Percentiles rank a stretch among this genome's conserved stretches.
These are phyloP conservation scores for Neurospora tetraspora DNA, from an alignment of 495 filamentous ascomycete species.

Conservation along the genomic window DNA sequence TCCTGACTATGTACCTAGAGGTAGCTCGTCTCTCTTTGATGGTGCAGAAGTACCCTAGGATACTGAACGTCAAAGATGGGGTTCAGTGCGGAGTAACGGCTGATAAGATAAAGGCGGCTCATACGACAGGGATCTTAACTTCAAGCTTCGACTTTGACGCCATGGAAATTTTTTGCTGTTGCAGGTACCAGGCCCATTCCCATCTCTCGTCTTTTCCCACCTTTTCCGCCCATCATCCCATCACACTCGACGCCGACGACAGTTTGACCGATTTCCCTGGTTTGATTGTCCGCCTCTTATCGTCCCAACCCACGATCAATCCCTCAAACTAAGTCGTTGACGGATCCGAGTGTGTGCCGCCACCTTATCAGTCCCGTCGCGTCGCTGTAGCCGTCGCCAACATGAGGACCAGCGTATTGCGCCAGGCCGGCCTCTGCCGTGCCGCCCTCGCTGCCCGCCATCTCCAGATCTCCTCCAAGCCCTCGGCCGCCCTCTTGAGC, in stretches of 20 bases:
- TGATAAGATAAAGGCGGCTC: not conserved
- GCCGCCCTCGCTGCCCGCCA: conserved; percentile 14
- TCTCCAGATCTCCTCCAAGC: conserved; percentile 17
- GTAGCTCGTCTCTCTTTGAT: not conserved
- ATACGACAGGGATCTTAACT: not conserved
- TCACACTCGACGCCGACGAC: not conserved
- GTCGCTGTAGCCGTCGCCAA: conserved; percentile 7
- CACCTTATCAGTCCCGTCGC: not conserved
- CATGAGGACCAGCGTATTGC: conserved; percentile 22
- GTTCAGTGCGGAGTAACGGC: not conserved
- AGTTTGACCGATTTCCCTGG: not conserved
- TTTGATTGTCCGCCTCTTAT: not conserved
- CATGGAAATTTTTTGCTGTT: conserved; percentile 1
- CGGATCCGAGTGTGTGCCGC: not conserved
- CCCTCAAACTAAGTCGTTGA: not conserved
- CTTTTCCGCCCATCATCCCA: not conserved
- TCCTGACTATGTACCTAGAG: not conserved
- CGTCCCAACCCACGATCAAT: not conserved
- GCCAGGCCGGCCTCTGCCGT: conserved; percentile 19
- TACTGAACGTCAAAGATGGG: not conserved
- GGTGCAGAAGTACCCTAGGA: not conserved
- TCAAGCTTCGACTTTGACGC: not conserved
- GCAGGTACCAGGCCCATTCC: conserved; percentile 7
- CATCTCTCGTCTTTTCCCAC: not conserved
- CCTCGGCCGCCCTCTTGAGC: conserved; percentile 8